A percentile compares a stretch with the other conserved stretches of the same genome.
These are phyloP conservation scores for Barbarea vulgaris DNA, from an alignment of 345 rosid genomes.

Conservation along the genomic window DNA sequence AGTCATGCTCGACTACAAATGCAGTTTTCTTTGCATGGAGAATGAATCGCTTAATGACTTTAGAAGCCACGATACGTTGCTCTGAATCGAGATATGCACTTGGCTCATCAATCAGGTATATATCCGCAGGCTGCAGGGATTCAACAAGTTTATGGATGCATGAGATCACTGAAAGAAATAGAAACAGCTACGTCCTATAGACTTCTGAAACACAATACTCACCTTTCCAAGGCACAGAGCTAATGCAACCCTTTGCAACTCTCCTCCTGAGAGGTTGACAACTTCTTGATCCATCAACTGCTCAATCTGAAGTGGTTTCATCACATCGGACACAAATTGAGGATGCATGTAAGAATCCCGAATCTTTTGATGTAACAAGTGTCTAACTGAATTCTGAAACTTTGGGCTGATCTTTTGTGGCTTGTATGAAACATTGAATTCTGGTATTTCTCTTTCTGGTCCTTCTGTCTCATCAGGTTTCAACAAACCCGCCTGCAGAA, in stretches of 20 bases:
- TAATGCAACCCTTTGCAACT: slow-evolving; percentile 96
- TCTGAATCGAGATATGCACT: slow-evolving; percentile 99
- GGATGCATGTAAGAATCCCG: slow-evolving; percentile 95
- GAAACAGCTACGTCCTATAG: not conserved
- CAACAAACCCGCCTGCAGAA: slow-evolving; percentile 81
- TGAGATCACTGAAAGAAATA: slow-evolving; percentile 25
- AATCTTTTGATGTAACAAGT: slow-evolving; percentile 81
- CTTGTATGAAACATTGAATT: slow-evolving; percentile 95
- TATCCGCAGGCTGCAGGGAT: slow-evolving; percentile 89
- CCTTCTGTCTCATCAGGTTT: slow-evolving; percentile 81
- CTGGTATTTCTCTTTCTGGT: slow-evolving; percentile 85
- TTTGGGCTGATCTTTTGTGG: slow-evolving; percentile 97
- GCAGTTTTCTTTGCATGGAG: slow-evolving; percentile 99
- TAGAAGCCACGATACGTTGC: slow-evolving; percentile 98
- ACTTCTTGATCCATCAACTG: slow-evolving; percentile 98
- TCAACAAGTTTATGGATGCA: slow-evolving; percentile 11
- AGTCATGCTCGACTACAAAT: slow-evolving; percentile 98
- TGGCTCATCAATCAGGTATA: slow-evolving; percentile 96
- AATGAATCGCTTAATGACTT: slow-evolving; percentile 97
- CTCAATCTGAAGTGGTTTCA: slow-evolving; percentile 98
- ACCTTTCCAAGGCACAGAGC: slow-evolving; percentile 98
- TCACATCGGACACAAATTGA: slow-evolving; percentile 94
- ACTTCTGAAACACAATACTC: slow-evolving; percentile 12
- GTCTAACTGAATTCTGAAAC: slow-evolving; percentile 75
- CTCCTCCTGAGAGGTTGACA: slow-evolving; percentile 96